Conservation (phyloP, 106 monocot species). For the Acanthochlamys bracteata region DNA sequence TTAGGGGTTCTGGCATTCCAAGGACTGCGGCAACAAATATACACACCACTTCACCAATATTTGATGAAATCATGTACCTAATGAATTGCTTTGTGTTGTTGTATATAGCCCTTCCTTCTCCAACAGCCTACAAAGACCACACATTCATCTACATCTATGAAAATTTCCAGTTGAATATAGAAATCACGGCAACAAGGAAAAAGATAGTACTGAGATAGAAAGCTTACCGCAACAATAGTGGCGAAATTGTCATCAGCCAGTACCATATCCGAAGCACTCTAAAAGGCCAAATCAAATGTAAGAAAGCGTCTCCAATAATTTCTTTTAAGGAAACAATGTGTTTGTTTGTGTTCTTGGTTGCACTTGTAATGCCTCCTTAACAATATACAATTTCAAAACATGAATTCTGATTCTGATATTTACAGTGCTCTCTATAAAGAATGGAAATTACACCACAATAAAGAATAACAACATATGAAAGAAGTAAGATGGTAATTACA, state of each 20-base stretch:
- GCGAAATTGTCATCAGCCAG: constrained; percentile 99
- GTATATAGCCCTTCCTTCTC: constrained; percentile 98
- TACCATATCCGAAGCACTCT: constrained; percentile 99
- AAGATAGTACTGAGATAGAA: background rate
- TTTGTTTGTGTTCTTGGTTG: too few relatives aligned
- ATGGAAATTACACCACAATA: too few relatives aligned
- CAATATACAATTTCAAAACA: too few relatives aligned
- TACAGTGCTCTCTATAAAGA: too few relatives aligned
- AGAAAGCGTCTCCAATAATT: background rate
- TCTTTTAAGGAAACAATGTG: too few relatives aligned
- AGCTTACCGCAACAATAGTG: constrained; percentile 86
- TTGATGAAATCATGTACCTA: constrained; percentile 99
- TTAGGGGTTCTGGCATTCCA: constrained; percentile 95
- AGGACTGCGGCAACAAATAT: constrained; percentile 98
- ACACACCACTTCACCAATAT: constrained; percentile 99
- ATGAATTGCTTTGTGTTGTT: constrained; percentile 99
- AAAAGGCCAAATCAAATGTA: constrained; percentile 10
- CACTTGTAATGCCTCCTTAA: too few relatives aligned
- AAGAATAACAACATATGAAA: too few relatives aligned
- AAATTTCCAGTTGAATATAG: too few relatives aligned
- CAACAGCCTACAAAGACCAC: constrained; percentile 68
- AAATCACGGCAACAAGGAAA: too few relatives aligned
- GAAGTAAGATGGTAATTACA: too few relatives aligned
- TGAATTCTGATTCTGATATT: too few relatives aligned
- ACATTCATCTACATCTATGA: background rate